Base-by-base conservation (phyloP, 2,329 filamentous ascomycete species). In the Biscogniauxia marginata region DNA sequence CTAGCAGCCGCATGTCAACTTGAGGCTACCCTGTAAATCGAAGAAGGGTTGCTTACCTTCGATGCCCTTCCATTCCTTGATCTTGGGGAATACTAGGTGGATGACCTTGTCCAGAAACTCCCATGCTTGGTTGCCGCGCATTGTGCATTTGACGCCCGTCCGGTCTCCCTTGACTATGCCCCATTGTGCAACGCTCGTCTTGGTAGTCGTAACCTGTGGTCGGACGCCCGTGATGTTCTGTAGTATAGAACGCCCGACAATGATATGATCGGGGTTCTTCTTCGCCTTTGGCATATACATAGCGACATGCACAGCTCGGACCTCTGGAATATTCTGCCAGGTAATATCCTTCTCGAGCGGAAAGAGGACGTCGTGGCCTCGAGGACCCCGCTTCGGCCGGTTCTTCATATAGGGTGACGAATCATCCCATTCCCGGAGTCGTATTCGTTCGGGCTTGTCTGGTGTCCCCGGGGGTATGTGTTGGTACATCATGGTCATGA, bases 351-450 rank as follows among this genome's bases (percentile, higher is more conserved):
- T 80, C 75, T 93, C 91, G 54, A 96, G 70, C 59, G 92, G 77
- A 62, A 85, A 81, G 64, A 96, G 77, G 52, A 84, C 82, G 61
- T 90, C 85, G 62, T 86, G 84, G 63, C 95, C 95, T 68, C 93
- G 84, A 4, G 95, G 95, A 1, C 88, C 90, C 62, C 95, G 87
- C 63, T 90, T 84, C 4, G 90, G 89, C 66, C 95, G 84, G 75
- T 96, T 96, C 78, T 92, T 91, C 80, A 93, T 93, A 77, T 99
- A 99, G 2, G 93, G 95, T 7, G 91, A 96, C 52, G 88, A 90
- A 66, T 88, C 93, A 58, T 93, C 89, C 95, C 95, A 99, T 66
- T 83, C 77, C 55, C 95, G 85, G 65, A 98, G 78, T 60, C 90
- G 86, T 58, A 91, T 84, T 60, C 80, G 76, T 52, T 77, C 74